A percentile compares a stretch with the other conserved stretches of the same genome.
These are phyloP conservation scores for Dactylellina cionopaga DNA, from an alignment of 2,329 filamentous ascomycete species.

Conservation along the genomic window DNA sequence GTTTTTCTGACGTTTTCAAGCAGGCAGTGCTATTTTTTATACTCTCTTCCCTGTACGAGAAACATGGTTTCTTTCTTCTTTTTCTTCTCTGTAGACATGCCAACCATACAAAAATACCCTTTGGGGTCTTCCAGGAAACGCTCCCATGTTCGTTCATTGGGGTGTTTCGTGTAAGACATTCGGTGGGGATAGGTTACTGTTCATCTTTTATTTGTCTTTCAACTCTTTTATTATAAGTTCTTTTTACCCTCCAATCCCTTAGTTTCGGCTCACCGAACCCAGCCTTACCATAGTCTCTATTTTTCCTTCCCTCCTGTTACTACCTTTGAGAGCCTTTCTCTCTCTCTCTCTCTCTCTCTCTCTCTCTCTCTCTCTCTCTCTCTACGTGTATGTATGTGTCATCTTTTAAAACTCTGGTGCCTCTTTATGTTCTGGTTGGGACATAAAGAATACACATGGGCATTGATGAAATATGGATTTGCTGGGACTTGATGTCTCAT, in stretches of 20 bases:
- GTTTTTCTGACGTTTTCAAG: constrained; percentile 8
- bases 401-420: too few species aligned
- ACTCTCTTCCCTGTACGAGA: constrained; percentile 9
- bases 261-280: not conserved
- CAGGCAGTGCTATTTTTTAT: not conserved
- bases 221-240: not conserved
- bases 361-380: too few species aligned
- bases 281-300: constrained; percentile 3
- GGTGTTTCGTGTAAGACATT: constrained; percentile 34
- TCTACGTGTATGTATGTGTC: too few species aligned
- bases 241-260: not conserved
- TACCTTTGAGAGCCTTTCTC: not conserved
- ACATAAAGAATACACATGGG: too few species aligned
- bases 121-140: constrained; percentile 36
- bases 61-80: not conserved
- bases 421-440: constrained; percentile 8
- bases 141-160: constrained; percentile 39
- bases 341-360: too few species aligned
- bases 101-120: constrained; percentile 17
- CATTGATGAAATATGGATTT: not conserved
- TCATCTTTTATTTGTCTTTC: not conserved
- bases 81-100: constrained; percentile 6
- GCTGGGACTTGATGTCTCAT: not conserved
- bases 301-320: not conserved
- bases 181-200: constrained; percentile 6